Base-by-base conservation (phyloP, 2,329 filamentous ascomycete genomes). In the Zymoseptoria brevis region DNA sequence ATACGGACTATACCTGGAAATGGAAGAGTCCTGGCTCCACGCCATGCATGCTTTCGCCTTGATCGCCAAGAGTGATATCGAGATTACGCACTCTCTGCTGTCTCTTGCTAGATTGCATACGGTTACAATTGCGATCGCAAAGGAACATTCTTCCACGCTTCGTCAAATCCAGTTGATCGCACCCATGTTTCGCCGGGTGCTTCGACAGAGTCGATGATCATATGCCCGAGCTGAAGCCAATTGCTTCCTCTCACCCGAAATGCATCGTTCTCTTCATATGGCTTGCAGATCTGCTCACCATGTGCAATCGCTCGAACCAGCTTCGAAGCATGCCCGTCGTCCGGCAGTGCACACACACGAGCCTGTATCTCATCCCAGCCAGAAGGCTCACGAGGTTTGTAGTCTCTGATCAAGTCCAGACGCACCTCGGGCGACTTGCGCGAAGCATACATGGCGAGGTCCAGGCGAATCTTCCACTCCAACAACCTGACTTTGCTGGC, bases 281-380 rank as follows among this genome's bases (percentile, higher is more conserved):
- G 71, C 64, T 70, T 67, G 55, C 79, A 81, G 1, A 80, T 68
- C 30, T 77, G 70, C 70, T 87, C 79, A 1, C 84, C 89, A 66
- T 90, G 74, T 3, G 82, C 81, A 19, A 94, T 72, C 1, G 89
- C 86, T 30, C 91, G 79, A 7, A 87, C 79, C 4, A 95, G 75
- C 73, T 96, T 96, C 57, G 86, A 79, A 8, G 84, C 80, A 74
- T 97, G 93, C 0, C 92, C 91, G 72, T 96, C 91, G 65, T 96
- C 92, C 0, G 80, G 69, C 21, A 78, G 69, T 41, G 67, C 65
- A 57, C 79, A 79, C 54, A 74, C 81, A 55, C 71, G 77, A 61
- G 73, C 69, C 61, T 80, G 76, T 51, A 81, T 68, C 19, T 68
- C 73, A 50, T 73, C 73, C 81, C 77, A 80, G 50, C 68, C 67